Conservation (phyloP, 2,329 filamentous ascomycete genomes). For the Piedraia hortae region DNA sequence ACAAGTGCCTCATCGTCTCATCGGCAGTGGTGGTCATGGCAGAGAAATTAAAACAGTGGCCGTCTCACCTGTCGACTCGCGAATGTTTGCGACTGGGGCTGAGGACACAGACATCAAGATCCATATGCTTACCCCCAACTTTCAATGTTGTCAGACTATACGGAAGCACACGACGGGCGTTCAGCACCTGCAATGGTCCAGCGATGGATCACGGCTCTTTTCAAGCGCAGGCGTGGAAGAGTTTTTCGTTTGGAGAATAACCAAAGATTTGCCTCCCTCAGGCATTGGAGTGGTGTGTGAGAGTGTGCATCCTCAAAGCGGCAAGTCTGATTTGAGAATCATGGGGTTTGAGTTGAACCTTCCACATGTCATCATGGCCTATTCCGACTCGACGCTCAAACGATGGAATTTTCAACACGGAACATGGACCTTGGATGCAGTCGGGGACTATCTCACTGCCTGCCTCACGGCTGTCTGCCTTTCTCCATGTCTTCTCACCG, state of each 20-base stretch:
- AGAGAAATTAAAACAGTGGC: slow-evolving; percentile 50
- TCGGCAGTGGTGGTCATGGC: slow-evolving; percentile 53
- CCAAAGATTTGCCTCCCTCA: slow-evolving; percentile 22
- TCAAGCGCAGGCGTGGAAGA: slow-evolving; percentile 75
- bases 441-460: slow-evolving; percentile 20
- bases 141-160: slow-evolving; percentile 33
- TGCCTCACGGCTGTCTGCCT: slow-evolving; percentile 44
- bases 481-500: slow-evolving; percentile 6
- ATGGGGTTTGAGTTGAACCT: slow-evolving; percentile 37
- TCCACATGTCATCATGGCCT: slow-evolving; percentile 35
- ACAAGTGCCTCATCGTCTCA: slow-evolving; percentile 6
- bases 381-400: slow-evolving; percentile 62
- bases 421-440: slow-evolving; percentile 13
- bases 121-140: slow-evolving; percentile 22
- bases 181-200: slow-evolving; percentile 51
- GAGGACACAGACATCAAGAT: slow-evolving; percentile 54
- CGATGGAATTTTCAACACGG: slow-evolving; percentile 11
- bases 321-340: slow-evolving; percentile 44
- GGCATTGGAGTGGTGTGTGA: slow-evolving; percentile 26
- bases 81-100: slow-evolving; percentile 35
- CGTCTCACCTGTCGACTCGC: slow-evolving; percentile 12
- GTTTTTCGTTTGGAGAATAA: slow-evolving; percentile 57
- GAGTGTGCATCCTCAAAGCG: slow-evolving; percentile 21
- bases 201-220: slow-evolving; percentile 40
- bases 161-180: slow-evolving; percentile 62